Evolutionary conservation across 495 filamentous ascomycete genomes (phyloP).

Genomic region (Tuber calosporum): DNA sequence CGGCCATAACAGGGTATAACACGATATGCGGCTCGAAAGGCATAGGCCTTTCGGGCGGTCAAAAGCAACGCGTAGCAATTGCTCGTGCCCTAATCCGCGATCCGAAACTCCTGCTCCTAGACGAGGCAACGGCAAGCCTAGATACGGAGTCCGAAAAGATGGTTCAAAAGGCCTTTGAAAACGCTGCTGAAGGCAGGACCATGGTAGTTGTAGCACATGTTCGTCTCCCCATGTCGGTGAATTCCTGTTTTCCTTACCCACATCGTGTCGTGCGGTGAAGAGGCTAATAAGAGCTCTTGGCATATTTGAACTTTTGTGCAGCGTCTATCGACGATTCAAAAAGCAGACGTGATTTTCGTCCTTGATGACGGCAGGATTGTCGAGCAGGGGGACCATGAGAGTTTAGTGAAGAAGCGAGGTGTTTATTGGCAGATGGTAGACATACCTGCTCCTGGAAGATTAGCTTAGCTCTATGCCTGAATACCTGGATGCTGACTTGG

Average conservation of each 20-base stretch:
- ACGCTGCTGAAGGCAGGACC: slow-evolving; percentile 54
- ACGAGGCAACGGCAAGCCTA: slow-evolving; percentile 69
- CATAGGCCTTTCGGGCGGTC: slow-evolving; percentile 63
- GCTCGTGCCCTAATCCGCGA: slow-evolving; percentile 71
- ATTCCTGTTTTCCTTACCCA: background rate
- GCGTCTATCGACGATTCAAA: slow-evolving; percentile 42
- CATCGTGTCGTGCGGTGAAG: slow-evolving; percentile 7
- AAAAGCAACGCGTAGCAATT: slow-evolving; percentile 70
- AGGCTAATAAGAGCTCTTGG: slow-evolving; percentile 6
- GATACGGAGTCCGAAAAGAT: slow-evolving; percentile 67
- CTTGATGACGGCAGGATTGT: slow-evolving; percentile 42
- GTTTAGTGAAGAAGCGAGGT: slow-evolving; percentile 38
- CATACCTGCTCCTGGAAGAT: background rate
- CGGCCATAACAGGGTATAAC: slow-evolving; percentile 54
- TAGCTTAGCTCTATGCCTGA: background rate
- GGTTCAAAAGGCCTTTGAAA: slow-evolving; percentile 63
- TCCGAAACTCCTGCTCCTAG: slow-evolving; percentile 63
- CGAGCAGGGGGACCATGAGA: slow-evolving; percentile 43
- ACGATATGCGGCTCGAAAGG: slow-evolving; percentile 60
- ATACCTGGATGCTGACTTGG: background rate
- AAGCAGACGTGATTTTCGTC: slow-evolving; percentile 45
- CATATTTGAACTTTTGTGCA: background rate
- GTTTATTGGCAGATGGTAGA: slow-evolving; percentile 43
- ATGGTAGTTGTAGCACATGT: slow-evolving; percentile 64
- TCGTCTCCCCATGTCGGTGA: background rate